Evolutionary conservation across 768 basidiomycete genomes (phyloP), one percentile per base, ranked within the genome.

Genomic region (Naganishia onofrii): DNA sequence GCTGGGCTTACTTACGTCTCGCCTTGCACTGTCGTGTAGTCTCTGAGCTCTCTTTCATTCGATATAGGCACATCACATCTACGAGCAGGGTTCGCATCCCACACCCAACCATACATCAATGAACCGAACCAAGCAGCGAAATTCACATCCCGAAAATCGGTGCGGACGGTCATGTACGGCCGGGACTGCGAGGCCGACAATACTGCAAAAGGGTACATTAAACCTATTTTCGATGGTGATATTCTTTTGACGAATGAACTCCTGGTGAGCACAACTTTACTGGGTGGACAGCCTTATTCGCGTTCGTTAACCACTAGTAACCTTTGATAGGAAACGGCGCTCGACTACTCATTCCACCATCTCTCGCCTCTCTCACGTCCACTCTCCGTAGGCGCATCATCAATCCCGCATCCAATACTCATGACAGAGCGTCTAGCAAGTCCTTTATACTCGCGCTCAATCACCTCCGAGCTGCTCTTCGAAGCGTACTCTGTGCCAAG

Each of bases 381-480:
- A 9, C 60, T 70, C 21, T 23, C 58, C 53, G 21, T 34, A 31
- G 60, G 51, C 13, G 1, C 32, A 74, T 85, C 88, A 0, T 82
- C 85, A 13, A 85, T 98, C 31, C 86, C 90, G 67, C 93, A 96
- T 76, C 93, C 94, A 0, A 84, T 99, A 23, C 82, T 96, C 68
- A 96, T 98, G 92, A 90, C 93, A 0, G 96, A 99, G 80, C 85
- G 93, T 8, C 82, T 97, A 1, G 88, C 88, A 66, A 91, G 93
- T 29, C 93, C 93, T 0, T 79, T 94, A 26, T 91, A 94, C 80
- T 96, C 92, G 2, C 84, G 96, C 53, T 53, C 76, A 94, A 92
- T 96, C 67, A 95, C 93, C 10, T 93, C 93, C 0, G 96, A 99
- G 77, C 87, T 99, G 34, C 87, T 99, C 82, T 99, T 99, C 77